Percentiles rank a stretch among this genome's conserved stretches.
These are phyloP conservation scores for Nannochloropsis oceanica DNA, from an alignment of 108 stramenopile genomes.

Conservation along the genomic window DNA sequence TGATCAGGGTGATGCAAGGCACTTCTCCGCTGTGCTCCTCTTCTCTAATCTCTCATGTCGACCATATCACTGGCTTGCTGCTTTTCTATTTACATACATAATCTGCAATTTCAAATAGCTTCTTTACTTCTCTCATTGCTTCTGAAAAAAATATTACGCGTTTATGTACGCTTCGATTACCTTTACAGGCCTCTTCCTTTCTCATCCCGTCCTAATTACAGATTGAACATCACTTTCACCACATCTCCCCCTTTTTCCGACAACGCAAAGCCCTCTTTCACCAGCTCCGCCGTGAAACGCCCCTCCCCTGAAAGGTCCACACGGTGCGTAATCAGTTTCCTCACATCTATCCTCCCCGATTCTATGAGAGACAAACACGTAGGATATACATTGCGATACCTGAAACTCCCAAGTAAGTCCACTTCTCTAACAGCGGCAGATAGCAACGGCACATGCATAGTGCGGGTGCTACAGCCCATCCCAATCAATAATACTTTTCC, in stretches of 20 bases:
- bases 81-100: no score
- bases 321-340: slow-evolving; percentile 34
- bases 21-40: no score
- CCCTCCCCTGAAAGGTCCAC: slow-evolving; percentile 4
- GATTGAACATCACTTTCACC: slow-evolving; percentile 17
- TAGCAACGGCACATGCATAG: slow-evolving; percentile 19
- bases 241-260: slow-evolving; percentile 24
- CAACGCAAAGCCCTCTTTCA: slow-evolving; percentile 27
- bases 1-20: no score
- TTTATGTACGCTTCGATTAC: no score
- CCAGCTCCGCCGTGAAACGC: slow-evolving; percentile 6
- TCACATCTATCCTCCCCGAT: slow-evolving; percentile 22
- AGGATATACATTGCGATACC: slow-evolving; percentile 33
- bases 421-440: slow-evolving; percentile 24
- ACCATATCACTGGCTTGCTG: no score
- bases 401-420: slow-evolving; percentile 30
- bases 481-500: slow-evolving; percentile 32
- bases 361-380: slow-evolving; percentile 16
- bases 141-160: no score
- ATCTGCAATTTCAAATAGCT: no score
- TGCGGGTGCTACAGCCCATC: slow-evolving; percentile 7
- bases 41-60: no score
- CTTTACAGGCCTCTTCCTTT: background rate
- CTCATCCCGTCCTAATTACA: background rate
- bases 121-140: no score